Base-by-base conservation (phyloP, 495 filamentous ascomycete species). In the Xylaria scruposa region DNA sequence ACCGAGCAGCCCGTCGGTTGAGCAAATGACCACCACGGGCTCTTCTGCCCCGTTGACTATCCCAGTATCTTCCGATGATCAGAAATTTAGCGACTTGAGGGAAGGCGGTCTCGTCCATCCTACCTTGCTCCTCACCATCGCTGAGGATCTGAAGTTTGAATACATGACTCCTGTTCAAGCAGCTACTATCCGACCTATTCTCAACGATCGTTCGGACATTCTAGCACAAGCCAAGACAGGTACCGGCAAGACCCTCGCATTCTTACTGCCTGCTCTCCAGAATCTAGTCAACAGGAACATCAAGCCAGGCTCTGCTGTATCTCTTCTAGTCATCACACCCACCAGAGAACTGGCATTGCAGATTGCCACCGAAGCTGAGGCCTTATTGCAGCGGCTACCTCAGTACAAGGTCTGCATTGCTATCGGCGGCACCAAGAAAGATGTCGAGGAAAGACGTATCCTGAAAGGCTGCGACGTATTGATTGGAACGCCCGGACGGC, bases 221-320 rank as follows among this genome's bases (percentile, higher is more conserved):
- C 71, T 85, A 36, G 90, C 88, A 26, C 90, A 91, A 78, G 90
- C 90, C 59, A 91, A 91, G 77, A 91, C 90, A 54, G 90, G 90
- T 68, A 92, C 90, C 7, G 90, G 90, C 65, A 92, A 92, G 79
- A 92, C 90, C 0, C 77, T 91, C 54, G 90, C 88, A 24, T 92
- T 92, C 78, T 83, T 92, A 24, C 73, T 91, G 12, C 90, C 90
- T 38, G 87, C 90, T n/a, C 78, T 92, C 53, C 88, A 92, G 72
- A 89, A 84, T 42, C 85, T 92, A 56, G 81, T 91, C 54, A 77
- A 76, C 74, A 76, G 72, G 38, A 73, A 79, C 2, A 42, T 70
- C 31, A 42, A 13, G 4, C 40, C 49, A 3, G 70, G 69, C 1
- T 61, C 63, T 29, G 80, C 86, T 69, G 85, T 91, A 56, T 88